A percentile compares a stretch with the other conserved stretches of the same genome.
Evolutionary conservation across 2,329 filamentous ascomycete genomes (phyloP).

Genomic region (Fusarium pseudocircinatum): DNA sequence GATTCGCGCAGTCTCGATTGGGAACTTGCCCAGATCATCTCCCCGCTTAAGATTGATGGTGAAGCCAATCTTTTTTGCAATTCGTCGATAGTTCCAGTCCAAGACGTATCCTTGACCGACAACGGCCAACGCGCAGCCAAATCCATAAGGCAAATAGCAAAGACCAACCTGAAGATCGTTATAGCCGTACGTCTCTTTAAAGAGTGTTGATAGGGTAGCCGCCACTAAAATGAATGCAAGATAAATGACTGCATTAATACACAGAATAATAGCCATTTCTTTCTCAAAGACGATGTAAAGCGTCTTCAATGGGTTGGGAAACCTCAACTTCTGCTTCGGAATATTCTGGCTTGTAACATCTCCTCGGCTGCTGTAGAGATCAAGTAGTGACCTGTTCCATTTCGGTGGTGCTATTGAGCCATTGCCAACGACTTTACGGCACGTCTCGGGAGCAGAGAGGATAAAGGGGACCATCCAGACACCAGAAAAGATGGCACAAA

Average conservation of each 20-base stretch:
- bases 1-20: constrained; percentile 65
- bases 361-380: constrained; percentile 55
- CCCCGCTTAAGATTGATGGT: constrained; percentile 67
- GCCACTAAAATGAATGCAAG: constrained; percentile 65
- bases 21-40: constrained; percentile 61
- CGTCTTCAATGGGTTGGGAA: constrained; percentile 67
- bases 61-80: constrained; percentile 69
- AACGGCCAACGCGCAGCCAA: constrained; percentile 59
- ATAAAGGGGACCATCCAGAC: constrained; percentile 64
- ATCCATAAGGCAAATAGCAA: constrained; percentile 64
- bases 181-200: constrained; percentile 62
- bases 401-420: constrained; percentile 66
- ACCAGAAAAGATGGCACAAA: constrained; percentile 65
- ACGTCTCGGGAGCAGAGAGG: constrained; percentile 68
- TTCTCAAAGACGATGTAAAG: constrained; percentile 65
- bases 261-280: constrained; percentile 63
- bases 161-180: constrained; percentile 62
- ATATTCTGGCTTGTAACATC: constrained; percentile 48
- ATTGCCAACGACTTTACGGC: constrained; percentile 68
- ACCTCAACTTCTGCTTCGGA: constrained; percentile 55
- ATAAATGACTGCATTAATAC: constrained; percentile 65
- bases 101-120: constrained; percentile 66
- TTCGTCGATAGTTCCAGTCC: constrained; percentile 76
- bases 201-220: constrained; percentile 62
- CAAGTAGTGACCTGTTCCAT: constrained; percentile 67